Conservation (phyloP, 208 protist genomes). For the Acanthamoeba royreba region DNA sequence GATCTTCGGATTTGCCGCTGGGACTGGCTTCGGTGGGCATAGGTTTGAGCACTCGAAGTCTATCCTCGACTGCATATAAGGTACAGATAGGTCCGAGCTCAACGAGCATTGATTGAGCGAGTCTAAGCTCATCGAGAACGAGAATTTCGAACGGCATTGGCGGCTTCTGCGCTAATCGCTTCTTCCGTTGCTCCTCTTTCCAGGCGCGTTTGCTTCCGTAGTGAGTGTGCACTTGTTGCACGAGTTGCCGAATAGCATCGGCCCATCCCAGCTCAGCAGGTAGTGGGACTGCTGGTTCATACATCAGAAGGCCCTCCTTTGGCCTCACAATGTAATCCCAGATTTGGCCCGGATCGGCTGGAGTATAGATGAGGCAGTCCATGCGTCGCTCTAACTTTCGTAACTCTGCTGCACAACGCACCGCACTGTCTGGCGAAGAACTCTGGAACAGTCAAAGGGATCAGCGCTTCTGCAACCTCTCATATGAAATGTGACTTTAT, state of each 20-base stretch:
- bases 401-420: neutral
- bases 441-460: neutral
- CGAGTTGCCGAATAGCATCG: neutral
- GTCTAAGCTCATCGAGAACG: neutral
- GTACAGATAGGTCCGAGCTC: neutral
- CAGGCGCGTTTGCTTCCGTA: neutral
- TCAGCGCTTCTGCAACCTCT: neutral
- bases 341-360: neutral
- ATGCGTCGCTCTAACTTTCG: neutral
- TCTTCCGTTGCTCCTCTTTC: neutral
- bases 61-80: neutral
- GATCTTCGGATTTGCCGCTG: too few species aligned
- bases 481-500: neutral
- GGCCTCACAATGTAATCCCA: neutral
- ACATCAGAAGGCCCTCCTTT: neutral
- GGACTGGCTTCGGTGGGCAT: too few species aligned
- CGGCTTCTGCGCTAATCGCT: too few species aligned
- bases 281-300: neutral
- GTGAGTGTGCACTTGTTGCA: neutral
- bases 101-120: neutral
- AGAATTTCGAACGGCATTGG: neutral
- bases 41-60: neutral
- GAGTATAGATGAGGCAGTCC: neutral
- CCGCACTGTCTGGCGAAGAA: neutral
- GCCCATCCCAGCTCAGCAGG: neutral